Base-by-base conservation (phyloP, 2,329 filamentous ascomycete species). In the Ophiostoma novo-ulmi region DNA sequence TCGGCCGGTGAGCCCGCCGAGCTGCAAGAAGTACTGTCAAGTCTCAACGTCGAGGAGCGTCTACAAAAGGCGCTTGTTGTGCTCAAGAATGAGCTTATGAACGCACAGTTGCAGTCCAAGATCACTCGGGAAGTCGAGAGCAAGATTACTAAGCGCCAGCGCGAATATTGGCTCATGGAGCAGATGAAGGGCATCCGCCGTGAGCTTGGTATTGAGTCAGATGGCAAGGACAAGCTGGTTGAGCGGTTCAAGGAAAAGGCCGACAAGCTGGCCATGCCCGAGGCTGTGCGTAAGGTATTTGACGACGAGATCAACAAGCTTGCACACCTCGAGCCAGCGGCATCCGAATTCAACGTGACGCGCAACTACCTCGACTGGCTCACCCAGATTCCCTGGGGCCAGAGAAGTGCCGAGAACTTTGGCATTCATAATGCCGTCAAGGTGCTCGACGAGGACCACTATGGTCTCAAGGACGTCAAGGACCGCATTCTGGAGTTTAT, bases 171-270 rank as follows among this genome's bases (percentile, higher is more conserved):
- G 92, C 83, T 99, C 66, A 96, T 97, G 93, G 95, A 99, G 81
- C 96, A 99, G 80, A 97, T 99, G 94, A 98, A 98, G 83, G 95
- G 94, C 36, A 99, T 99, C 77, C 91, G 93, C 71, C 88, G 95
- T 71, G 95, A 99, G 80, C 87, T 99, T 67, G 95, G 96, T 31
- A 92, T 99, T 69, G 96, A 99, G 79, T 97, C 93, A 6, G 95
- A 99, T 77, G 95, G 96, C 74, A 99, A 98, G 81, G 95, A 99
- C 77, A 98, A 98, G 82, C 85, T 99, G 14, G 92, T 99, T 1
- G 95, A 98, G 79, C 97, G 92, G 79, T 99, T 99, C 84, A 95
- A 93, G 81, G 94, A 97, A 77, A 97, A 97, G 84, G 93, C 93
- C 0, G 86, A 87, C 77, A 97, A 96, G 78, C 85, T 99, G 67